Base-by-base conservation (phyloP, 257 asterid genomes). In the Gentiana straminea region DNA sequence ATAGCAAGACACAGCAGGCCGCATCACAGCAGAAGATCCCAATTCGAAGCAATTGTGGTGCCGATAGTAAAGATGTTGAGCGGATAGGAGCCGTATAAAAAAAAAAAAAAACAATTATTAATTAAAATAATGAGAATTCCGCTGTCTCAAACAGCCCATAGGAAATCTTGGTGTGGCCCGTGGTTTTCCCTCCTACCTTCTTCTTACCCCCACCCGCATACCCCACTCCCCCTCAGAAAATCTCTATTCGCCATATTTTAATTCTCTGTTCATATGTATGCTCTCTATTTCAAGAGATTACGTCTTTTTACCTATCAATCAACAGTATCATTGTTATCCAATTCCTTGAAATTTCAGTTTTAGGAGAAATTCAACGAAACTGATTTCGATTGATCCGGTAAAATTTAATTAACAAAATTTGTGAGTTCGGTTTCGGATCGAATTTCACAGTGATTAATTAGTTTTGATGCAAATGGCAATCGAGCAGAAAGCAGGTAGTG, bases 61-160 rank as follows among this genome's bases (percentile, higher is more conserved):
- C 24, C 24, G 24, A 24, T 24, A 24, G 24, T 24, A 24, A 24
- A 24, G 1, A 24, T 24, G 24, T 24, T 24, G 24, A 24, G 24
- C 24, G 1, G 24, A 24, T 24, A 24, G 24, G 24, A 24, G 24
- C 1, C 1, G 24, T 24, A 24, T 24, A 24, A 24, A 24, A 24
- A 24, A 24, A 24, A 15, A 24, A 24, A 24, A 41, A 41, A 7
- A 41, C 9, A 52, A 57, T 13, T 7, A 38, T 36, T 8, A 56
- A 13, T 34, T 8, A 44, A 57, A 38, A 47, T 35, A 33, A 54
- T 13, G 10, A 7, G 66, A 68, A 75, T 75, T 75, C 94, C 83
- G 80, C 77, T 79, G 58, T 73, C 52, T 52, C 24, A 64, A 67
- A 68, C 77, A 74, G 94, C 94, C 84, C 94, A 79, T 33, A 59